Evolutionary conservation across 345 rosid genomes (phyloP), one percentile per base, ranked within the genome.

Genomic region (Toxicodendron radicans): DNA sequence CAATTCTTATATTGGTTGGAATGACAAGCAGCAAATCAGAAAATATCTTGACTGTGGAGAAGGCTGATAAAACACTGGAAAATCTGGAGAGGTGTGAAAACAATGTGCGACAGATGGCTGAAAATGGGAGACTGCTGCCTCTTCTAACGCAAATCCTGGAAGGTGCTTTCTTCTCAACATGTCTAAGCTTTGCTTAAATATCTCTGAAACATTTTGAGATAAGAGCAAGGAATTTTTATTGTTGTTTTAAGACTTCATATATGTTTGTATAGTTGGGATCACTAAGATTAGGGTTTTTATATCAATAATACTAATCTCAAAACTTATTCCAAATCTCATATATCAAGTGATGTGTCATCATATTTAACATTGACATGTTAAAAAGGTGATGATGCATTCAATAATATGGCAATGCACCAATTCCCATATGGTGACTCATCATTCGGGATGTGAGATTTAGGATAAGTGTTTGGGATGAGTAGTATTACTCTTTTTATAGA

Each of bases 71-170:
- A 79, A 92, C 94, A 3, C 87, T 95, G 73, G 87, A 78, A 70
- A 95, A 95, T 78, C 85, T 95, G 85, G 97, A 87, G 77, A 86
- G 53, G 56, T 87, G 85, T 48, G 95, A 90, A 83, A 87, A 90
- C 76, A 95, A 95, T 90, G 92, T 95, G 72, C 76, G 87, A 74
- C 89, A 90, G 89, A 95, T 95, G 99, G 98, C 98, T 80, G 92
- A 80, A 65, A 87, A 80, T 69, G 98, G 97, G 68, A 84, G 97
- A 83, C 77, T 92, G 74, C 89, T 78, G 66, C 99, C 97, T 82
- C 99, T 92, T 79, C 81, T 92, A 68, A 82, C 84, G 72, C 87
- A 91, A 76, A 83, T 92, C 66, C 97, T 92, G 73, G 88, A 85
- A 91, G 99, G 99, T 94, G 72, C 71, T n/a, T 69, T 70, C 14